Base-by-base conservation (phyloP, 2,329 filamentous ascomycete species). In the Phaeomoniella chlamydospora region DNA sequence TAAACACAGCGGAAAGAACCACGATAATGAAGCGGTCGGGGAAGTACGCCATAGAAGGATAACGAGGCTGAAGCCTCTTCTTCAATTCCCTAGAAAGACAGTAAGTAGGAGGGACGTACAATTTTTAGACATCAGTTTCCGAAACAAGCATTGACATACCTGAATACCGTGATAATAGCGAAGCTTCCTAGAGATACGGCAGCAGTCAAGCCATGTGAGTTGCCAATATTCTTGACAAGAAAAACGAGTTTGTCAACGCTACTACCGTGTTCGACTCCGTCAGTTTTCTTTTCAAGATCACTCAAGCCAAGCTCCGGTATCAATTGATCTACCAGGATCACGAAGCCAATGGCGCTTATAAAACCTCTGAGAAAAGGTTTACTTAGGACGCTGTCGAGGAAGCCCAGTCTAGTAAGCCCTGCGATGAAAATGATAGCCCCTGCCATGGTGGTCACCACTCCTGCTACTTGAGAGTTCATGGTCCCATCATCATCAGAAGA, bases 291-390 rank as follows among this genome's bases (percentile, higher is more conserved):
- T 0, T 86, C 83, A 13, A 75, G 58, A 1, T 68, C 61, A 26
- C 67, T 69, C 15, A 98, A 67, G 1, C 90, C 90, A 48, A 93
- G 70, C 56, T 96, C 86, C 0, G 88, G 87, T 36, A 94, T 82
- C 31, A 94, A 64, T 58, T 98, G 90, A 55, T 96, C 90, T 22
- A 96, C 84, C 29, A 92, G 76, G 52, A 98, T 96, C 44, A 96
- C 87, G 38, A 94, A 83, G 34, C 90, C 90, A 53, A 98, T 92
- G 35, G 90, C 90, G 39, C 84, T 94, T 58, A 98, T 94, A 61
- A 98, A 98, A 1, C 90, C 90, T 40, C 90, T 71, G 38, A 96
- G 61, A 49, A 98, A 96, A 1, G 90, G 90, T 19, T 85, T 72
- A 46, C 87, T 94, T 22, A 98, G 68, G 9, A 98, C 87, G 49